Conservation (phyloP, 106 monocot genomes). For the Chionographis japonica region DNA sequence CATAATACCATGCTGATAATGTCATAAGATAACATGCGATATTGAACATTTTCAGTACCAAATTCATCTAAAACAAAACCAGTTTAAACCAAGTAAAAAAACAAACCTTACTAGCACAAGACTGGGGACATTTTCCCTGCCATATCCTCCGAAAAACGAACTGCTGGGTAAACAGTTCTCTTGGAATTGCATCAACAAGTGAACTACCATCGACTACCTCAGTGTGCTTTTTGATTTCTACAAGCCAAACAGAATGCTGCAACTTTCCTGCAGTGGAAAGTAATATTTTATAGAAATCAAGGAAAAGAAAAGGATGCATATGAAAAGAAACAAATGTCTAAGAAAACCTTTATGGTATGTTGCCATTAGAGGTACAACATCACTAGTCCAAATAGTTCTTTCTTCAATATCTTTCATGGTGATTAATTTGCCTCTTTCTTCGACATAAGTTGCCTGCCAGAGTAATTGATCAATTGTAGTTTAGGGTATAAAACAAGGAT, state of each 20-base stretch:
- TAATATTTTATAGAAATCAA: background rate
- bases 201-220: slow-evolving; percentile 15
- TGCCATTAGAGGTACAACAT: slow-evolving; percentile 71
- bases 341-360: slow-evolving; percentile 78
- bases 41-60: background rate
- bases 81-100: background rate
- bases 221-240: slow-evolving; percentile 26
- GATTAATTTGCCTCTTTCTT: slow-evolving; percentile 69
- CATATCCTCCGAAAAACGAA: slow-evolving; percentile 78
- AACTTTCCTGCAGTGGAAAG: slow-evolving; percentile 46
- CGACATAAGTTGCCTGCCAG: slow-evolving; percentile 60
- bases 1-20: background rate
- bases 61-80: slow-evolving; percentile 4
- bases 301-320: slow-evolving; percentile 10
- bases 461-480: background rate
- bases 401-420: slow-evolving; percentile 94
- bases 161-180: slow-evolving; percentile 27
- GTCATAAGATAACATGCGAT: too few species aligned
- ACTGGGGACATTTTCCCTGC: slow-evolving; percentile 87
- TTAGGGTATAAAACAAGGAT: too few species aligned
- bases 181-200: slow-evolving; percentile 8
- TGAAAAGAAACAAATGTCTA: background rate
- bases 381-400: slow-evolving; percentile 79
- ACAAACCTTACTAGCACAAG: slow-evolving; percentile 79
- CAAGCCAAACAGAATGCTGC: slow-evolving; percentile 86